Percentiles rank a stretch among this genome's conserved stretches.
Conservation (phyloP, 2,329 filamentous ascomycete genomes). For the Paecilomyces niveus region DNA sequence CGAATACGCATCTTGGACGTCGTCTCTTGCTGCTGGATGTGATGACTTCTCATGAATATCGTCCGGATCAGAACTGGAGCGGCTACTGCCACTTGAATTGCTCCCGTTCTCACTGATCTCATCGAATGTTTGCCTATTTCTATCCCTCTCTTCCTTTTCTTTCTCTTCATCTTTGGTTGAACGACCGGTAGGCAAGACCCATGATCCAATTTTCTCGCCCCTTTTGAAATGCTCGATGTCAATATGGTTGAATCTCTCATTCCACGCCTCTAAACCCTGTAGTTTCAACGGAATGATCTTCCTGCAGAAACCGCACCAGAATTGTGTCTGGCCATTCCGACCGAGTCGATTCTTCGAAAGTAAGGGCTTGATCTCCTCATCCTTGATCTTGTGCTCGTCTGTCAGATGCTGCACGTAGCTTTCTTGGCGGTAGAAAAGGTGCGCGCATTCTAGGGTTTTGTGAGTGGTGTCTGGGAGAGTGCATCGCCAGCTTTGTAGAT, state of each 20-base stretch:
- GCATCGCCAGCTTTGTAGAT: constrained; percentile 67
- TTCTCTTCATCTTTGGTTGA: constrained; percentile 12
- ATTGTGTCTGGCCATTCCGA: constrained; percentile 56
- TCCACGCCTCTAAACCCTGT: constrained; percentile 50
- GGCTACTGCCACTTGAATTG: neutral
- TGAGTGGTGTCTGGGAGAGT: constrained; percentile 31
- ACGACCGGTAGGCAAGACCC: constrained; percentile 22
- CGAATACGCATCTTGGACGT: neutral
- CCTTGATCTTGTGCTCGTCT: constrained; percentile 39
- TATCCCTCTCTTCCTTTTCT: constrained; percentile 4
- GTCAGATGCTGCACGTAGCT: constrained; percentile 57
- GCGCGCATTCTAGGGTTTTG: constrained; percentile 43
- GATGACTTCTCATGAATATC: neutral
- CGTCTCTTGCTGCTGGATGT: neutral
- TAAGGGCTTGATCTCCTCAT: constrained; percentile 18
- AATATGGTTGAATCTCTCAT: constrained; percentile 64
- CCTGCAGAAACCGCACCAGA: constrained; percentile 84
- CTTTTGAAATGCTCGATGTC: constrained; percentile 48
- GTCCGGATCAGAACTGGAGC: neutral
- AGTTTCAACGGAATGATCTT: constrained; percentile 47
- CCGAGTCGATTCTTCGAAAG: constrained; percentile 55
- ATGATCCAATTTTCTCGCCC: constrained; percentile 26
- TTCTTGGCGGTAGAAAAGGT: constrained; percentile 52
- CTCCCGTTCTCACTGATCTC: constrained; percentile 8
- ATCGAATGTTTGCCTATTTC: constrained; percentile 1